Evolutionary conservation across 2,329 filamentous ascomycete species (phyloP).

Genomic region (Dryadomyces quercus-mongolicae): DNA sequence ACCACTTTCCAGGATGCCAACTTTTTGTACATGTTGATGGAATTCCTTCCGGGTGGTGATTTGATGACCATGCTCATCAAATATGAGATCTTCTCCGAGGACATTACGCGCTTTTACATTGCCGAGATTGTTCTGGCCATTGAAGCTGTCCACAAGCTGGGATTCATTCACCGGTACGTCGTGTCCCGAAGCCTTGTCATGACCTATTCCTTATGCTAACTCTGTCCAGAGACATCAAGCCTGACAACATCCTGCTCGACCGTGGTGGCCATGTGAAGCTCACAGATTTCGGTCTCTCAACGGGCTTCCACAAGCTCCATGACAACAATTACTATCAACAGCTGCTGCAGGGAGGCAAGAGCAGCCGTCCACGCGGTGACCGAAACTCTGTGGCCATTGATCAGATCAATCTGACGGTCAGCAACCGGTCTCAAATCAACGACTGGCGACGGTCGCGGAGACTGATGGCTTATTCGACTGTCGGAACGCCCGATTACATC

Average conservation of each 20-base stretch:
- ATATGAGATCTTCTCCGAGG: constrained; percentile 98
- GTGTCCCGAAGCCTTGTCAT: too few relatives aligned
- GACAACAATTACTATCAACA: constrained; percentile 98
- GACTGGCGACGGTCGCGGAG: constrained; percentile 95
- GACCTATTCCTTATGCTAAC: not conserved
- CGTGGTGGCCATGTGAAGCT: constrained; percentile 94
- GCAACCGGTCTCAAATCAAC: constrained; percentile 95
- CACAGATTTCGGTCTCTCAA: constrained; percentile 95
- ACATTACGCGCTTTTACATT: constrained; percentile 98
- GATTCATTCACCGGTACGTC: constrained; percentile 76
- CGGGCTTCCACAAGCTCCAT: constrained; percentile 94
- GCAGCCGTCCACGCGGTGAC: constrained; percentile 61
- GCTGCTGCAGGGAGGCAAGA: constrained; percentile 73
- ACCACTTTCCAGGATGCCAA: constrained; percentile 95
- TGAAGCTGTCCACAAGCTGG: constrained; percentile 93
- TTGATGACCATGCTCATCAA: constrained; percentile 99
- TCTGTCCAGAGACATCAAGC: constrained; percentile 77
- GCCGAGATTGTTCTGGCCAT: constrained; percentile 97
- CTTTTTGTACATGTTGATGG: constrained; percentile 98
- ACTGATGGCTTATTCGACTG: constrained; percentile 94
- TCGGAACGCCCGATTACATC: constrained; percentile 97
- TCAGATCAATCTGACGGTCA: constrained; percentile 95
- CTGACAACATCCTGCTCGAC: constrained; percentile 95
- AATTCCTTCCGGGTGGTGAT: constrained; percentile 95
- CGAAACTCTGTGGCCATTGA: constrained; percentile 91